phyloP scores from a whole-genome alignment of 768 basidiomycete species.

The Pisolithus sp. region DNA sequence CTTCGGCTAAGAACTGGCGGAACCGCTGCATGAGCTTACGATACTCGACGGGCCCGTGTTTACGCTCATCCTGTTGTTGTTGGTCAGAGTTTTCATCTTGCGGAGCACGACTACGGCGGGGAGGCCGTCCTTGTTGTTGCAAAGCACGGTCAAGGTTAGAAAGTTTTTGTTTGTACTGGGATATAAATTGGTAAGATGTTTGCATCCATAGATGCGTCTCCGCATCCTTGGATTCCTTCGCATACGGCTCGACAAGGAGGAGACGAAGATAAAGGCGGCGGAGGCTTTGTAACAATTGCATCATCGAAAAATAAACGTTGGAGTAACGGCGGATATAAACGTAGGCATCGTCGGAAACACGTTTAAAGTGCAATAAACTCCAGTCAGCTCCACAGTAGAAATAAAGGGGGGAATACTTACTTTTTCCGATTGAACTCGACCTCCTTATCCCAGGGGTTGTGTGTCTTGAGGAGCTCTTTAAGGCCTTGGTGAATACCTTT shows the following conservation, averaged over 20 bases:
- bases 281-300: slow-evolving; percentile 38
- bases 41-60: slow-evolving; percentile 65
- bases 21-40: slow-evolving; percentile 86
- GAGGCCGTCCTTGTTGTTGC: slow-evolving; percentile 20
- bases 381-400: not conserved
- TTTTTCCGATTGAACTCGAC: slow-evolving; percentile 83
- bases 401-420: slow-evolving; percentile 40
- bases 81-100: slow-evolving; percentile 15
- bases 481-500: slow-evolving; percentile 67
- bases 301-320: slow-evolving; percentile 7
- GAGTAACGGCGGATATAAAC: too few species aligned
- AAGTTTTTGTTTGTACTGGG: slow-evolving; percentile 74
- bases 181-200: slow-evolving; percentile 81
- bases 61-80: not conserved
- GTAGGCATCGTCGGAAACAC: too few species aligned
- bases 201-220: slow-evolving; percentile 90
- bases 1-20: slow-evolving; percentile 80
- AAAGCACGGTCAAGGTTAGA: slow-evolving; percentile 55
- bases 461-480: slow-evolving; percentile 67
- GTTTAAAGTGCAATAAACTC: not conserved
- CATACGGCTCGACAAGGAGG: slow-evolving; percentile 60
- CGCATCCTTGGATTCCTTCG: slow-evolving; percentile 69
- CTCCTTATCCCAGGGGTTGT: slow-evolving; percentile 77
- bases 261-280: slow-evolving; percentile 65
- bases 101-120: slow-evolving; percentile 23